Conservation (phyloP, 1,284 basidiomycete species). For the Xerocomus minutiporus region DNA sequence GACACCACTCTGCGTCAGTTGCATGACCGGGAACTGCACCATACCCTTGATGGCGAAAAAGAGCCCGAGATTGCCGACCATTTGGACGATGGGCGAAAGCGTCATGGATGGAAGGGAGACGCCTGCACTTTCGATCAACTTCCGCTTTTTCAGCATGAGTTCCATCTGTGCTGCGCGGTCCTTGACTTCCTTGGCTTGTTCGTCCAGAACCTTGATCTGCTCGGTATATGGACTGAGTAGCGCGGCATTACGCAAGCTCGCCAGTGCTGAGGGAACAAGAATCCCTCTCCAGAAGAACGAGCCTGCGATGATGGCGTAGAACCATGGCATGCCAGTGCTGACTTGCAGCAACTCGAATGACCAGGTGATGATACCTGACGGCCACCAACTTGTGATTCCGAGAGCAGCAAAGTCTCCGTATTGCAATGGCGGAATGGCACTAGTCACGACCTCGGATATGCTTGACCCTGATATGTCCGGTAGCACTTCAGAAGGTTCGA, state of each 20-base stretch:
- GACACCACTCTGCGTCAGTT: slow-evolving; percentile 76
- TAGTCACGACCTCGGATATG: slow-evolving; percentile 26
- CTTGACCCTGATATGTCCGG: slow-evolving; percentile 14
- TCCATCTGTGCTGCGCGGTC: slow-evolving; percentile 48
- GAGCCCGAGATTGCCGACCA: slow-evolving; percentile 78
- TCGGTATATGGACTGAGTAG: slow-evolving; percentile 65
- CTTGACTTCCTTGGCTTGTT: slow-evolving; percentile 37
- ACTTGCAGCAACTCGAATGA: slow-evolving; percentile 74
- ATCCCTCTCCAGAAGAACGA: slow-evolving; percentile 66
- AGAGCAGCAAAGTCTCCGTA: slow-evolving; percentile 77
- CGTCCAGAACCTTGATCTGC: slow-evolving; percentile 54
- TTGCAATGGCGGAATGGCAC: slow-evolving; percentile 49
- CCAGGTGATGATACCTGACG: slow-evolving; percentile 60
- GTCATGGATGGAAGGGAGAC: slow-evolving; percentile 61
- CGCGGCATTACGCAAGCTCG: slow-evolving; percentile 62
- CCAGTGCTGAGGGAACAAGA: slow-evolving; percentile 69
- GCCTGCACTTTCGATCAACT: slow-evolving; percentile 67
- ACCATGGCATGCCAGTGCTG: slow-evolving; percentile 78
- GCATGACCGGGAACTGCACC: slow-evolving; percentile 66
- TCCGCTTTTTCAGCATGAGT: slow-evolving; percentile 54
- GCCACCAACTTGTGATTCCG: slow-evolving; percentile 60
- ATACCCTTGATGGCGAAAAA: slow-evolving; percentile 82
- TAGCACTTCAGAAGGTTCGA: not conserved
- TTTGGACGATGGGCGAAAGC: slow-evolving; percentile 63
- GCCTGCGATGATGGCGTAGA: slow-evolving; percentile 74